Evolutionary conservation across 2,329 filamentous ascomycete genomes (phyloP).

Genomic region (Dactylonectria macrodidyma): DNA sequence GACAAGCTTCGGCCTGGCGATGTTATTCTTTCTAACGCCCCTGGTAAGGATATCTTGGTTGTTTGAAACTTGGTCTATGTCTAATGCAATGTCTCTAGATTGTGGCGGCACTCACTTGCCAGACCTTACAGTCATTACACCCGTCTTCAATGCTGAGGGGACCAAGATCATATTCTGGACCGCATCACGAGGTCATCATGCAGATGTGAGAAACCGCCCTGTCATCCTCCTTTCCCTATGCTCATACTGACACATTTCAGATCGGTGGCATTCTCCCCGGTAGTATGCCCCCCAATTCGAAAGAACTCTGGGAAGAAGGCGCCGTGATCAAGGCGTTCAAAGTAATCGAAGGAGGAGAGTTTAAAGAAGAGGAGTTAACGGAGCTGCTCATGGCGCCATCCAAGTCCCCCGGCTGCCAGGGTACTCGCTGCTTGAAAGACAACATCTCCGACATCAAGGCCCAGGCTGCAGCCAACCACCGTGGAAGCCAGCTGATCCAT

Average conservation of each 20-base stretch:
- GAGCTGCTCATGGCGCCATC: conserved; percentile 81
- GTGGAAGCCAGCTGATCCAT: conserved; percentile 83
- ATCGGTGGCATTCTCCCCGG: conserved; percentile 85
- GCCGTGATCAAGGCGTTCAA: conserved; percentile 75
- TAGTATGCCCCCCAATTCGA: conserved; percentile 82
- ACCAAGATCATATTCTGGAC: conserved; percentile 85
- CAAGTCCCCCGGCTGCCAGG: conserved; percentile 80
- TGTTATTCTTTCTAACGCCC: conserved; percentile 85
- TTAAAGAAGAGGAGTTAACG: conserved; percentile 82
- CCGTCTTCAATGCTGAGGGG: conserved; percentile 75
- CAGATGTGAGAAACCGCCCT: conserved; percentile 62
- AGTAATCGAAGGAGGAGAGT: conserved; percentile 80
- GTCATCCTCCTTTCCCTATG: too few relatives aligned
- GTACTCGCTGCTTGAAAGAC: conserved; percentile 82
- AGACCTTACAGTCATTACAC: conserved; percentile 85
- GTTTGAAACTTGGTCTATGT: neutral
- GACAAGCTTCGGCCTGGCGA: conserved; percentile 82
- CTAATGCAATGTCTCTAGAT: conserved; percentile 55
- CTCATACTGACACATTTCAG: conserved; percentile 2
- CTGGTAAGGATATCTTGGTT: conserved; percentile 48
- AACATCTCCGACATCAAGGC: conserved; percentile 88
- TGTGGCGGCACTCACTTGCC: conserved; percentile 86
- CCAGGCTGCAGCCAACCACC: conserved; percentile 86
- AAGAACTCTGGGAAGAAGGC: conserved; percentile 73
- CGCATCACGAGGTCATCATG: conserved; percentile 83